Evolutionary conservation across 768 basidiomycete species (phyloP), one percentile per base, ranked within the genome.

Genomic region (Lentinus brumalis): DNA sequence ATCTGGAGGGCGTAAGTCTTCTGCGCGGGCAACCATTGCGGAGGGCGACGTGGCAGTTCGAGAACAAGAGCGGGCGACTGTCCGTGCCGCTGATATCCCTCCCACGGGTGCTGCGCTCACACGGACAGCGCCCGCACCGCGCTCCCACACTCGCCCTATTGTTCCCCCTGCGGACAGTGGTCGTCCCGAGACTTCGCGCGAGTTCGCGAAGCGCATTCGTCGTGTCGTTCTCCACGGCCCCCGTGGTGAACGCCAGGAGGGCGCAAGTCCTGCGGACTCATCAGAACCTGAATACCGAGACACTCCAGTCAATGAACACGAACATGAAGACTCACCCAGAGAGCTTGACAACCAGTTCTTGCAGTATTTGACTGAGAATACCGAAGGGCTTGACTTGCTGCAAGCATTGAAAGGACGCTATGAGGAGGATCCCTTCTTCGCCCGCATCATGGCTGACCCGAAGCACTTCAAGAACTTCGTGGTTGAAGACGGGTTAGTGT

Each of bases 391-490:
- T 8, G 46, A 49, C 46, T 47, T 47, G 21, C 4, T 47, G 10
- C n/a, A 16, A 9, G 46, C 6, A 4, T 26, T 49, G 4, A 18
- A 26, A 1, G 21, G 14, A 9, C 46, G 46, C 21, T 49, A 49
- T 9, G 14, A 4, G 1, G 46, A 49, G 26, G 46, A 49, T 9
- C 9, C 2, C 9, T 49, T 49, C 46, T 49, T 30, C 29, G 10
- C 8, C 5, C 12, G 2, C 9, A 49, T 49, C 2, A 18, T 49
- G 1, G 21, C 7, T 2, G 10, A 49, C 21, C 46, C 46, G 1
- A 49, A 29, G 26, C 46, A 49, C n/a, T 49, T 30, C 26, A 30
- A 49, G 46, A 49, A 49, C 46, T 75, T 75, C 35, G 40, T 47
- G 5, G 53, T 64, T 0, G 31, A 30, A 0, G 62, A 73, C 11